phyloP scores from a whole-genome alignment of 768 basidiomycete genomes.

The Tremella fuciformis region DNA sequence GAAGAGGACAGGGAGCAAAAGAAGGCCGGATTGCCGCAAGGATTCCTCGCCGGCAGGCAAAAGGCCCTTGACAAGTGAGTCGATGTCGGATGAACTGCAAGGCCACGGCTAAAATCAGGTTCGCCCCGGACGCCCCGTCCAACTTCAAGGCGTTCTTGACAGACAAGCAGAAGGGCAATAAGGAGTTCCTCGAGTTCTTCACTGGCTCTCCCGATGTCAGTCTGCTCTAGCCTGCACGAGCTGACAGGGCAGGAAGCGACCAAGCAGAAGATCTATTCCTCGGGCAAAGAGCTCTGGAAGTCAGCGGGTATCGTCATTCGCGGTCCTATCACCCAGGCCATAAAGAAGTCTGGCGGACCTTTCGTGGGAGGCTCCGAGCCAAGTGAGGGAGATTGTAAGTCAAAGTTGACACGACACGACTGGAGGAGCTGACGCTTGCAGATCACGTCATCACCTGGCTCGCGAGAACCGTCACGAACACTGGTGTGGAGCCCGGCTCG shows the following conservation, averaged over 20 bases:
- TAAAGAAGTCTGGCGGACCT: constrained; percentile 41
- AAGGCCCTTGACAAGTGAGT: constrained; percentile 44
- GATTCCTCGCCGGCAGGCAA: constrained; percentile 39
- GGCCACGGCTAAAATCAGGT: constrained; percentile 17
- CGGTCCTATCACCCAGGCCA: constrained; percentile 40
- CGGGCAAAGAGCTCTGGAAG: constrained; percentile 36
- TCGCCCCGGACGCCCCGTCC: constrained; percentile 31
- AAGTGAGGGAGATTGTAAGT: constrained; percentile 43
- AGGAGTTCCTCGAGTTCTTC: constrained; percentile 38
- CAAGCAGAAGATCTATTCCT: constrained; percentile 27
- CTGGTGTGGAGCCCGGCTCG: constrained; percentile 35
- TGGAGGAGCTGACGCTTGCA: constrained; percentile 1
- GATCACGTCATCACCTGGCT: constrained; percentile 48
- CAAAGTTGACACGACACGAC: neutral
- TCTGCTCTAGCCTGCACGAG: neutral
- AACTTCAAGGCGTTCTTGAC: constrained; percentile 43
- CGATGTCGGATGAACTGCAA: neutral
- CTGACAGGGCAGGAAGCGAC: constrained; percentile 25
- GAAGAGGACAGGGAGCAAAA: constrained; percentile 38
- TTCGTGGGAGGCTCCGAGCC: constrained; percentile 36
- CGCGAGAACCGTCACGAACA: constrained; percentile 32
- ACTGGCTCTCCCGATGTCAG: constrained; percentile 37
- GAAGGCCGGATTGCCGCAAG: constrained; percentile 32
- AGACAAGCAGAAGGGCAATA: constrained; percentile 34
- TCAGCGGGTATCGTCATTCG: constrained; percentile 39